A percentile compares a stretch with the other conserved stretches of the same genome.
Conservation (phyloP, 768 basidiomycete genomes). For the Amanita phalloides region DNA sequence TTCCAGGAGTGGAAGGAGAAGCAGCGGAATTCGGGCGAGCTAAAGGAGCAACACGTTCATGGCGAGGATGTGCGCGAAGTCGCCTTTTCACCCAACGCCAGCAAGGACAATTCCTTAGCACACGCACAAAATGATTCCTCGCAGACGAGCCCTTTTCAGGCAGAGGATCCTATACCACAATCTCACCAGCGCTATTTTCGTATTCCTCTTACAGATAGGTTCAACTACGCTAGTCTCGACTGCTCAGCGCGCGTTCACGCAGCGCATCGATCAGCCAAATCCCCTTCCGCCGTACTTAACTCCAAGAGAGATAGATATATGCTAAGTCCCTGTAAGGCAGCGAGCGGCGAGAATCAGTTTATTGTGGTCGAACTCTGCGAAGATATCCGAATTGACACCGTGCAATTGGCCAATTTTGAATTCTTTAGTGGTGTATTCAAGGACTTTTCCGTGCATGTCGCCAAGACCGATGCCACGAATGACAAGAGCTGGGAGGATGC, state of each 20-base stretch:
- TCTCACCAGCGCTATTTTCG: slow-evolving; percentile 42
- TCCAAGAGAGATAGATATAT: slow-evolving; percentile 92
- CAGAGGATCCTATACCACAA: slow-evolving; percentile 12
- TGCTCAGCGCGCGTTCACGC: slow-evolving; percentile 90
- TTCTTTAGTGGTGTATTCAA: slow-evolving; percentile 97
- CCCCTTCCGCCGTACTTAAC: slow-evolving; percentile 72
- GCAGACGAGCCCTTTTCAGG: slow-evolving; percentile 6
- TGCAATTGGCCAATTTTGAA: slow-evolving; percentile 94
- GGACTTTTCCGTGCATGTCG: slow-evolving; percentile 78
- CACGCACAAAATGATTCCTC: slow-evolving; percentile 2
- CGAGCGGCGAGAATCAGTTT: slow-evolving; percentile 52
- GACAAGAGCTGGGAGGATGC: slow-evolving; percentile 59
- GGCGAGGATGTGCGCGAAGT: not conserved
- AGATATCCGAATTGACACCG: slow-evolving; percentile 92
- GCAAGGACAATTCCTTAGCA: not conserved
- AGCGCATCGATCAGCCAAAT: slow-evolving; percentile 74
- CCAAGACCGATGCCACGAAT: slow-evolving; percentile 65
- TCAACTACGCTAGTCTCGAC: slow-evolving; percentile 90
- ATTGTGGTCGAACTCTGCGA: slow-evolving; percentile 96
- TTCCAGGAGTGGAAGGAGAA: slow-evolving; percentile 88
- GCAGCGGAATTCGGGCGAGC: slow-evolving; percentile 32
- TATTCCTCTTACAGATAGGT: slow-evolving; percentile 74
- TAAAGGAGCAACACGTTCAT: slow-evolving; percentile 20
- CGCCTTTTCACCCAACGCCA: not conserved
- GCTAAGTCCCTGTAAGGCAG: slow-evolving; percentile 78